A percentile compares a stretch with the other conserved stretches of the same genome.
Evolutionary conservation across 306 rosid genomes (phyloP).

Genomic region (Castanopsis chinensis): DNA sequence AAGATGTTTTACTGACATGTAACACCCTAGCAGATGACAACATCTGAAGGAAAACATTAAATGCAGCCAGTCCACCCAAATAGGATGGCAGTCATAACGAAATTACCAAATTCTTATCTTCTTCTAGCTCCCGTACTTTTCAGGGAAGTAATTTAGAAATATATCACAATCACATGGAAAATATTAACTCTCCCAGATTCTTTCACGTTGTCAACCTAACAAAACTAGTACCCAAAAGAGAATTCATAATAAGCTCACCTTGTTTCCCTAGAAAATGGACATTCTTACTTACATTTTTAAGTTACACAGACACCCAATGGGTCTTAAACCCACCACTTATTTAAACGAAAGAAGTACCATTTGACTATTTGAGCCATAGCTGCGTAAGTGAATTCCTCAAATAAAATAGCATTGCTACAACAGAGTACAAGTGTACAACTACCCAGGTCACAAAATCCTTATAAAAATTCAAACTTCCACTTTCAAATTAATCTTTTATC

Average conservation of each 20-base stretch:
- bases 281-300: background rate
- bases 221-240: background rate
- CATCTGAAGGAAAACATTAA: background rate
- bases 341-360: background rate
- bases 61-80: constrained; percentile 1
- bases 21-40: background rate
- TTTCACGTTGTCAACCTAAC: too few species aligned
- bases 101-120: background rate
- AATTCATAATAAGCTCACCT: background rate
- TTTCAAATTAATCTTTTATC: constrained; percentile 8
- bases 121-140: background rate
- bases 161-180: background rate
- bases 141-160: background rate
- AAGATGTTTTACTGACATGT: background rate
- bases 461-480: background rate
- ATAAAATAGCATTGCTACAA: background rate
- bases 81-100: background rate
- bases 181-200: background rate
- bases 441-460: background rate
- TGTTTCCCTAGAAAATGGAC: background rate
- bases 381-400: background rate
- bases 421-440: constrained; percentile 2
- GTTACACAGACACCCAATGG: background rate
- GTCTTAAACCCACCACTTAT: background rate
- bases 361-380: background rate